phyloP scores from a whole-genome alignment of 2,329 filamentous ascomycete species.

The Sclerotinia borealis region DNA sequence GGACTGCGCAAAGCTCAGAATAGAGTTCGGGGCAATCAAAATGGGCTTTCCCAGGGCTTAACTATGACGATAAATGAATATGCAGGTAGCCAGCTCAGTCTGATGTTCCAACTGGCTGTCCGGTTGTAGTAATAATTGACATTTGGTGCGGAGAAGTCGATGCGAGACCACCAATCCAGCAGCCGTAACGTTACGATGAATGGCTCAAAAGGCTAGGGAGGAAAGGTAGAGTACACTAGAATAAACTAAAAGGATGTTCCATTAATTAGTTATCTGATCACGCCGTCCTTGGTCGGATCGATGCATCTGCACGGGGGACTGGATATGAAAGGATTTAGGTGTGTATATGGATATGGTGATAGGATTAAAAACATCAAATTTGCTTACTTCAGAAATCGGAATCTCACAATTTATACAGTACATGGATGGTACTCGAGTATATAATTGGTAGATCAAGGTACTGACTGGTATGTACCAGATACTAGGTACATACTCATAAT shows the following conservation, averaged over 20 bases:
- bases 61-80: slow-evolving; percentile 1
- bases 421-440: too few relatives aligned
- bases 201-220: neutral
- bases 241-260: neutral
- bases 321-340: too few relatives aligned
- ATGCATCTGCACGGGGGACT: neutral
- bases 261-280: neutral
- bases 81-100: slow-evolving; percentile 16
- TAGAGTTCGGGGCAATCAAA: neutral
- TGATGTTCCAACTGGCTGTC: neutral
- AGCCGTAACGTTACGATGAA: slow-evolving; percentile 7
- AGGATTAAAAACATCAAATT: neutral
- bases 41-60: neutral
- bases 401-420: neutral
- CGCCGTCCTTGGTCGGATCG: neutral
- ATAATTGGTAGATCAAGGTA: neutral
- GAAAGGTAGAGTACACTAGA: neutral
- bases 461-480: too few relatives aligned
- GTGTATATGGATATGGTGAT: neutral
- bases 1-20: slow-evolving; percentile 4
- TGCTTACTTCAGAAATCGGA: neutral
- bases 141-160: neutral
- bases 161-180: neutral
- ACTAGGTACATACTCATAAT: neutral
- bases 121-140: slow-evolving; percentile 8